Base-by-base conservation (phyloP, 2,329 filamentous ascomycete species). In the Pseudogymnoascus sp. region DNA sequence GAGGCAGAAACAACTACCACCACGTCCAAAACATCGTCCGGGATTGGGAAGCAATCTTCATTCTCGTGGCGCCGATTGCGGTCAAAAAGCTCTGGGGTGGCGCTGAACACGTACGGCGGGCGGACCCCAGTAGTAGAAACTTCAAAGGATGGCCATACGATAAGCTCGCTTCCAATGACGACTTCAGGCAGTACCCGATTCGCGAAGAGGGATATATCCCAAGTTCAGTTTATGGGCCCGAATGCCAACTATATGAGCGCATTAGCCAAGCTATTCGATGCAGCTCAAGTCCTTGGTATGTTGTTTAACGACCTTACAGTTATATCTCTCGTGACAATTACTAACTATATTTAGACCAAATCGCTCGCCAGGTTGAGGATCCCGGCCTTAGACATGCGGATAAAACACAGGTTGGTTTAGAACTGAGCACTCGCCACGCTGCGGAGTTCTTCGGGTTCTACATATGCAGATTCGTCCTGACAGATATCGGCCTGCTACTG, bases 371-470 rank as follows among this genome's bases (percentile, higher is more conserved):
- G 79, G 92, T 97, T 57, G 93, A 97, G 74, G 93, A 97, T 73
- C 93, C 93, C 5, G 93, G 93, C 9, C 83, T 97, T 63, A 90
- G 90, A 69, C 91, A 95, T 76, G 92, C 91, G 17, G 93, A 93
- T 69, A 92, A 91, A 71, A 97, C 95, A 8, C 93, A 97, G 73
- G 93, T 99, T 62, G 95, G 95, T 9, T 84, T 99, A 35, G 95
- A 99, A 77, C 83, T 99, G 42, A 95, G 91, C 74, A 92, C 92
- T 36, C 86, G 93, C 42, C 93, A 97, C 75, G 95, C 93, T 7
- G 91, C 93, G 35, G 95, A 99, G 76, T 99, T 99, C 76, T 99
- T 99, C 74, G 93, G 89, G 15, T 97, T 99, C 76, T 97, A 95
- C 74, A 83, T 99, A 28, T 97, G 93, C 76, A 88, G 95, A 17